Conservation (phyloP, 2,329 filamentous ascomycete genomes). For the Fusarium xyrophilum region DNA sequence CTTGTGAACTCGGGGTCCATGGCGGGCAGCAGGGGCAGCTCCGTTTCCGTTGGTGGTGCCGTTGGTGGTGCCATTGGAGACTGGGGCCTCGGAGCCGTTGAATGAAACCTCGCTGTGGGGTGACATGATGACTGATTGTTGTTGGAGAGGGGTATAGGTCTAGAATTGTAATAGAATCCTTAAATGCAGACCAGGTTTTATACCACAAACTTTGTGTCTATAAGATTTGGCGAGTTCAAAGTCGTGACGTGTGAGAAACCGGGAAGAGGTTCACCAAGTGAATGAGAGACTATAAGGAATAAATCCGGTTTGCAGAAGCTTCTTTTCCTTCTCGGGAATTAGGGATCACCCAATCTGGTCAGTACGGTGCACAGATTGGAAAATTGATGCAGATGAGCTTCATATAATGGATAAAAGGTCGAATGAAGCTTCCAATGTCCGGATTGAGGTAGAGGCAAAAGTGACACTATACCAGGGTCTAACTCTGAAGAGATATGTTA, state of each 20-base stretch:
- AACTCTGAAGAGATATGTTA: background rate
- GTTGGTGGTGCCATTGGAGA: conserved; percentile 31
- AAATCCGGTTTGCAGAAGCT: conserved; percentile 19
- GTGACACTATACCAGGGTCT: conserved; percentile 1
- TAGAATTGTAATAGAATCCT: conserved; percentile 2
- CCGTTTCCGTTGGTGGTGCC: conserved; percentile 36
- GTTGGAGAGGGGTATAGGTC: conserved; percentile 15
- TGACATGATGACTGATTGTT: conserved; percentile 42
- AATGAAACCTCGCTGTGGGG: conserved; percentile 47
- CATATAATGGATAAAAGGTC: background rate
- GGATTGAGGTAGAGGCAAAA: conserved; percentile 5
- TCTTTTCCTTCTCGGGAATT: conserved; percentile 21
- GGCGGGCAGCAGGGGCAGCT: conserved; percentile 26
- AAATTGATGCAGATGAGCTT: background rate
- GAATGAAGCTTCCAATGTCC: conserved; percentile 5
- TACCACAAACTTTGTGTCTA: conserved; percentile 14
- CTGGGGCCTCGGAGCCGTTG: conserved; percentile 38
- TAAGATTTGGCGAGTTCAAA: conserved; percentile 2
- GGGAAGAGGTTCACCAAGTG: conserved; percentile 9
- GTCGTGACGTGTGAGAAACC: conserved; percentile 11
- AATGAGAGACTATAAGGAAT: conserved; percentile 11
- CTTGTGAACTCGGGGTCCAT: conserved; percentile 35
- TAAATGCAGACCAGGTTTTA: background rate
- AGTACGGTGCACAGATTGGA: conserved; percentile 11
- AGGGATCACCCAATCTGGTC: conserved; percentile 13